Evolutionary conservation across 768 basidiomycete genomes (phyloP).

Genomic region (Panaeolus papilionaceus): DNA sequence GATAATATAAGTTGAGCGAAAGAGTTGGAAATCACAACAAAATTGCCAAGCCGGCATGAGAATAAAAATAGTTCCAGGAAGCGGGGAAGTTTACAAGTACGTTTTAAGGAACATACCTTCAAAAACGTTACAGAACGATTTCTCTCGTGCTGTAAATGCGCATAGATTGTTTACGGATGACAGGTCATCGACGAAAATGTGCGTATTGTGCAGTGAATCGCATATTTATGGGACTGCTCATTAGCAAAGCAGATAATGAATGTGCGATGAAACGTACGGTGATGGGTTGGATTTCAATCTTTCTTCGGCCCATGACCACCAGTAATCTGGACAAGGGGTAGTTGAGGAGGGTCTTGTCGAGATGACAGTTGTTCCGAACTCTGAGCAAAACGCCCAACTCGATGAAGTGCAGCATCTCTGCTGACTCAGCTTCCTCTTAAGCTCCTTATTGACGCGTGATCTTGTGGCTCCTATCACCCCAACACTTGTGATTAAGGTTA

Average conservation of each 20-base stretch:
- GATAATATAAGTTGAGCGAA: slow-evolving; percentile 20
- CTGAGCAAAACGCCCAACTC: slow-evolving; percentile 1
- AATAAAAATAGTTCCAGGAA: slow-evolving; percentile 69
- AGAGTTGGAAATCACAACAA: slow-evolving; percentile 38
- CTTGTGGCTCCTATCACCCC: not conserved
- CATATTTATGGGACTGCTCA: not conserved
- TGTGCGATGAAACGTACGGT: slow-evolving; percentile 54
- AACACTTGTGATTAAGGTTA: too few relatives aligned
- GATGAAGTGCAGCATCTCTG: slow-evolving; percentile 13
- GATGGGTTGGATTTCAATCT: slow-evolving; percentile 85
- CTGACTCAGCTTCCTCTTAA: slow-evolving; percentile 10
- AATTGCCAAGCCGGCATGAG: slow-evolving; percentile 47
- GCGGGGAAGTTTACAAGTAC: slow-evolving; percentile 30
- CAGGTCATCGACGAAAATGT: slow-evolving; percentile 32
- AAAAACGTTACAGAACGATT: slow-evolving; percentile 91
- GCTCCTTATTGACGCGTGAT: not conserved
- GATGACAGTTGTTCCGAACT: slow-evolving; percentile 24
- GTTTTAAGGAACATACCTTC: slow-evolving; percentile 58
- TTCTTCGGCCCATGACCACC: slow-evolving; percentile 68
- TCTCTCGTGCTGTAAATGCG: slow-evolving; percentile 81
- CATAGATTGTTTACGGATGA: slow-evolving; percentile 49
- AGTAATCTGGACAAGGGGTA: not conserved
- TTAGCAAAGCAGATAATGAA: slow-evolving; percentile 25
- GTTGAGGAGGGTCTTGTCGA: slow-evolving; percentile 28
- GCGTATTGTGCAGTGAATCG: not conserved